phyloP scores from a whole-genome alignment of 768 basidiomycete genomes.

The Podaxis sp. region DNA sequence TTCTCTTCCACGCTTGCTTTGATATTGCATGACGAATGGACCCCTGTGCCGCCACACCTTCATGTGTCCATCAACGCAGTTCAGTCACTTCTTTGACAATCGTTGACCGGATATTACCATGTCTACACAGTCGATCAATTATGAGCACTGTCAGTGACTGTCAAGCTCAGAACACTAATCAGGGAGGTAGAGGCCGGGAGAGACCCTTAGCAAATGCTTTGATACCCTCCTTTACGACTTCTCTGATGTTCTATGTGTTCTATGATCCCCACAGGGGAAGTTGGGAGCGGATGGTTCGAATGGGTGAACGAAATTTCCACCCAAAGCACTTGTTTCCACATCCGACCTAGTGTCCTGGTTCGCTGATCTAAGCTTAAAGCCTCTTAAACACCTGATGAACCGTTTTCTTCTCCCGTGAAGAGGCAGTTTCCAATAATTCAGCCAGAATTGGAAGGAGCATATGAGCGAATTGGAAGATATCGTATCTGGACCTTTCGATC shows the following conservation, averaged over 20 bases:
- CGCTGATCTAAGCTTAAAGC: neutral
- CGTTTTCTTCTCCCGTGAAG: neutral
- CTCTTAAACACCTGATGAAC: neutral
- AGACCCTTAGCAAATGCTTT: neutral
- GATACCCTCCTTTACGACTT: too few species aligned
- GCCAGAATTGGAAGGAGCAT: neutral
- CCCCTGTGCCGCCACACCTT: neutral
- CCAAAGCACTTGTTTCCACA: neutral
- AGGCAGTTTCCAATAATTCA: neutral
- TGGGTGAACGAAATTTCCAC: too few species aligned
- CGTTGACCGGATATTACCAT: neutral
- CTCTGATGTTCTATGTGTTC: too few species aligned
- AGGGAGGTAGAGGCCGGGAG: too few species aligned
- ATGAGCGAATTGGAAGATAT: neutral
- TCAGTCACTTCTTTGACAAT: neutral
- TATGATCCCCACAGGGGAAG: too few species aligned
- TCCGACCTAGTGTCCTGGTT: neutral
- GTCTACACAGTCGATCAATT: neutral
- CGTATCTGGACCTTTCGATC: neutral
- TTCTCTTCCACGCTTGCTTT: neutral
- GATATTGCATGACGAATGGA: neutral
- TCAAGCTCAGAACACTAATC: too few species aligned
- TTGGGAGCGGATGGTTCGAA: too few species aligned
- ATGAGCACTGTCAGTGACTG: too few species aligned
- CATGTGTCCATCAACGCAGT: neutral